A percentile compares a stretch with the other conserved stretches of the same genome.
These are phyloP conservation scores for Durotheca rogersii DNA, from an alignment of 495 filamentous ascomycete species.

Conservation along the genomic window DNA sequence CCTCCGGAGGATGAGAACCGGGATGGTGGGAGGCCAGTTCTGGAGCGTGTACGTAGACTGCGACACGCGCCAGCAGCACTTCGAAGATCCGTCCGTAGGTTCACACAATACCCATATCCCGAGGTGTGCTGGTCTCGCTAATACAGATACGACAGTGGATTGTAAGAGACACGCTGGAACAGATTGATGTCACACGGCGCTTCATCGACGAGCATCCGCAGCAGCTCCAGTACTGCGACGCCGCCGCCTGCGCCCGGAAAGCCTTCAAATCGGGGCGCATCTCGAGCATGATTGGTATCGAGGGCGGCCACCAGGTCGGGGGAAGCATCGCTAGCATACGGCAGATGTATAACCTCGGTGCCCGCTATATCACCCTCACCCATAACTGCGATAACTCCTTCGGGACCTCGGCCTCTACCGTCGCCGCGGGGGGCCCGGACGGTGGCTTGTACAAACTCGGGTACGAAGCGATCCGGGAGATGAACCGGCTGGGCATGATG, in stretches of 20 bases:
- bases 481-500: slow-evolving; percentile 55
- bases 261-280: slow-evolving; percentile 30
- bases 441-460: slow-evolving; percentile 25
- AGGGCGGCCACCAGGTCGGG: slow-evolving; percentile 34
- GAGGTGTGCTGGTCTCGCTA: neutral
- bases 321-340: slow-evolving; percentile 35
- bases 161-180: slow-evolving; percentile 38
- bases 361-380: slow-evolving; percentile 41
- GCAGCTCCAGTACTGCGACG: slow-evolving; percentile 28
- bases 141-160: slow-evolving; percentile 12
- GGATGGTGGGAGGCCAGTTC: slow-evolving; percentile 38
- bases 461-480: slow-evolving; percentile 41
- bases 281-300: slow-evolving; percentile 37
- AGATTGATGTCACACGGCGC: slow-evolving; percentile 36
- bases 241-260: slow-evolving; percentile 19
- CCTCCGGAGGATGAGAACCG: slow-evolving; percentile 27
- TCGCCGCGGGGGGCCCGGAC: slow-evolving; percentile 31
- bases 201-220: slow-evolving; percentile 28
- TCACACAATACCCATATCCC: neutral
- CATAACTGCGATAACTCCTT: slow-evolving; percentile 43
- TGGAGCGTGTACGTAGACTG: slow-evolving; percentile 39
- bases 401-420: slow-evolving; percentile 54
- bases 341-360: slow-evolving; percentile 39
- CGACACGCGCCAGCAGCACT: slow-evolving; percentile 17
- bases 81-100: slow-evolving; percentile 30